Conservation (phyloP, 2,329 filamentous ascomycete species). For the Tolypocladium endophyticum region DNA sequence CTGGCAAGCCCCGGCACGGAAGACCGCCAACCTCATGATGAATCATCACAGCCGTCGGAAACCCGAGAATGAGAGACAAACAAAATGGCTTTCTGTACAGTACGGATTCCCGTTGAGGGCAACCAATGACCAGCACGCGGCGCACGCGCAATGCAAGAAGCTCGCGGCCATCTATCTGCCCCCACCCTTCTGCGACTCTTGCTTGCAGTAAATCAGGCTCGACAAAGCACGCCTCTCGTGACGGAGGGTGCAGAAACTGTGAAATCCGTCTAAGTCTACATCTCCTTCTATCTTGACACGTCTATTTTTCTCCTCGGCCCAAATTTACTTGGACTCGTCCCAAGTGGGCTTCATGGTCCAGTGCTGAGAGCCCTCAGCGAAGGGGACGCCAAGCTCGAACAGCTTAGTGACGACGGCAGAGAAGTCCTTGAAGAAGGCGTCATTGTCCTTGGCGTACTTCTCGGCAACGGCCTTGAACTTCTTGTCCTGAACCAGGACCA, state of each 20-base stretch:
- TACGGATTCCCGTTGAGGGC: neutral
- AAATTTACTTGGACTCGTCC: conserved; percentile 17
- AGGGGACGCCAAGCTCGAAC: conserved; percentile 91
- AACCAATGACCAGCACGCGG: neutral
- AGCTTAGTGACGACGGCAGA: conserved; percentile 66
- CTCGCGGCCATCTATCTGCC: neutral
- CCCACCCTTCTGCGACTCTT: neutral
- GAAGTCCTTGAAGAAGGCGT: conserved; percentile 91
- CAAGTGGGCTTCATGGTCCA: conserved; percentile 54
- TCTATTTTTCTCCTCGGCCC: neutral
- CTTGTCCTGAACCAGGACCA: conserved; percentile 82
- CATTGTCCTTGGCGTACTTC: conserved; percentile 84
- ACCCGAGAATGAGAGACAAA: neutral
- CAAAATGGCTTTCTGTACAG: neutral
- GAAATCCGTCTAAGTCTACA: neutral
- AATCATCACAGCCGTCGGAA: neutral
- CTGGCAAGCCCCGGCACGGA: neutral
- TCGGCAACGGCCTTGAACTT: conserved; percentile 70
- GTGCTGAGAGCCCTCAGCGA: conserved; percentile 47
- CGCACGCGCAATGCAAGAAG: neutral
- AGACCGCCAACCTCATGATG: neutral
- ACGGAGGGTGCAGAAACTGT: neutral
- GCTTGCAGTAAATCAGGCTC: neutral
- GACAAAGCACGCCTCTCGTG: neutral
- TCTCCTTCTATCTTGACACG: neutral